phyloP scores from a whole-genome alignment of 805 yeast species.

The Hanseniaspora guilliermondii region DNA sequence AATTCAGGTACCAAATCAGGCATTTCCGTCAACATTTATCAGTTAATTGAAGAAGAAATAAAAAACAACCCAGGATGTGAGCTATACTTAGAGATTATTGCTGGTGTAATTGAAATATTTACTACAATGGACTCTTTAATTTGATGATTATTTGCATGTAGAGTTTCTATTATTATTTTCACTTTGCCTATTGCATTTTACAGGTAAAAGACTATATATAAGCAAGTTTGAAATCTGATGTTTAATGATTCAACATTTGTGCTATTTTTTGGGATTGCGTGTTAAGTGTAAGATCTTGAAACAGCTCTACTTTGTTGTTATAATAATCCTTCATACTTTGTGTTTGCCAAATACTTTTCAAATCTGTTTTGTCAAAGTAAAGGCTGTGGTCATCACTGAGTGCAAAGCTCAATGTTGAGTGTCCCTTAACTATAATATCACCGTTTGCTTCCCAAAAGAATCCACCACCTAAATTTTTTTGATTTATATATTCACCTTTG shows the following conservation, averaged over 20 bases:
- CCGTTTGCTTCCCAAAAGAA: slow-evolving; percentile 95
- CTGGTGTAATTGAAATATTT: slow-evolving; percentile 83
- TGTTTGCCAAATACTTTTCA: slow-evolving; percentile 17
- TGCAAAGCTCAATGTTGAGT: not conserved
- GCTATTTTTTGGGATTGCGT: not conserved
- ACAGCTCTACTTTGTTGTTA: not conserved
- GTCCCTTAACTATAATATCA: slow-evolving; percentile 28
- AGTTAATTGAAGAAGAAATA: slow-evolving; percentile 35
- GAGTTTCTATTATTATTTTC: not conserved
- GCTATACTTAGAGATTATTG: slow-evolving; percentile 72
- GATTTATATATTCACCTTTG: slow-evolving; percentile 50
- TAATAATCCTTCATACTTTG: slow-evolving; percentile 18
- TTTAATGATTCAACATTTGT: not conserved
- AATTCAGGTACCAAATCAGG: slow-evolving; percentile 51
- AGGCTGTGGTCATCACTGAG: not conserved
- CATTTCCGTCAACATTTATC: slow-evolving; percentile 54
- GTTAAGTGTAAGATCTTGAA: not conserved
- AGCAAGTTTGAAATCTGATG: not conserved
- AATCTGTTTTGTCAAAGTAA: slow-evolving; percentile 5
- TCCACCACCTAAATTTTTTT: slow-evolving; percentile 57
- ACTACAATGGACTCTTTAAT: slow-evolving; percentile 84
- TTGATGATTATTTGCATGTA: slow-evolving; percentile 25
- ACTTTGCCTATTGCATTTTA: not conserved
- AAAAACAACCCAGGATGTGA: slow-evolving; percentile 34
- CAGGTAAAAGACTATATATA: not conserved